Percentiles rank a stretch among this genome's conserved stretches.
Conservation (phyloP, 2,329 filamentous ascomycete genomes). For the Aspergillus fructus region DNA sequence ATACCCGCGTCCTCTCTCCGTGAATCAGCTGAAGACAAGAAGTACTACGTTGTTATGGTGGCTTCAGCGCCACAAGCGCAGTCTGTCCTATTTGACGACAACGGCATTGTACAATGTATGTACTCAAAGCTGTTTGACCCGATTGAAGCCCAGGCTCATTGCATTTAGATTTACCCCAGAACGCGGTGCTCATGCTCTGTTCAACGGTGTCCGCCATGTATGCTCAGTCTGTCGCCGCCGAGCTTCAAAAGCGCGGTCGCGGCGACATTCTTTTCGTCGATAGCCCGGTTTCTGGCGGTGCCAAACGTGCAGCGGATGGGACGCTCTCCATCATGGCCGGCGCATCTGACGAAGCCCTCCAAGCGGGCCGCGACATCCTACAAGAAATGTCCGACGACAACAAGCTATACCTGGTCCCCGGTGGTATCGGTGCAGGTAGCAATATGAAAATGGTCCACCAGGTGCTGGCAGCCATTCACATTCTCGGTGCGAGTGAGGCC, state of each 20-base stretch:
- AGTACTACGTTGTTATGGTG: conserved; percentile 72
- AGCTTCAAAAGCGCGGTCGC: conserved; percentile 57
- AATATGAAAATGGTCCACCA: conserved; percentile 66
- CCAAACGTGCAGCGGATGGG: conserved; percentile 66
- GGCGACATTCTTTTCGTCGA: conserved; percentile 68
- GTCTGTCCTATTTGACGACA: conserved; percentile 61
- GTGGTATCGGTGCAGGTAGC: conserved; percentile 60
- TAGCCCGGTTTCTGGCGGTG: conserved; percentile 70
- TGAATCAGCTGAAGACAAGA: conserved; percentile 59
- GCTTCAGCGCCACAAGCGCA: conserved; percentile 70
- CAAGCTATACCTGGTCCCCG: conserved; percentile 64
- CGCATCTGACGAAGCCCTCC: conserved; percentile 56
- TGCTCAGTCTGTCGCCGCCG: conserved; percentile 58
- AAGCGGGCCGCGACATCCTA: conserved; percentile 59
- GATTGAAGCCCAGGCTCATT: neutral
- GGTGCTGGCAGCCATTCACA: conserved; percentile 63
- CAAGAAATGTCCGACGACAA: conserved; percentile 57
- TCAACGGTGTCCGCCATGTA: conserved; percentile 70
- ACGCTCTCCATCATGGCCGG: conserved; percentile 75
- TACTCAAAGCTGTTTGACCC: neutral
- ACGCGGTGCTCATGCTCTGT: conserved; percentile 64
- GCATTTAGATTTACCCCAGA: conserved; percentile 50
- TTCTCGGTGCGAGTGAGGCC: conserved; percentile 60
- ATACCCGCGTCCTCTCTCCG: conserved; percentile 58
- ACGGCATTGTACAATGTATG: conserved; percentile 46